These are phyloP conservation scores for Talaromyces sp. DNA, from an alignment of 2,329 filamentous ascomycete species.

Conservation along the genomic window DNA sequence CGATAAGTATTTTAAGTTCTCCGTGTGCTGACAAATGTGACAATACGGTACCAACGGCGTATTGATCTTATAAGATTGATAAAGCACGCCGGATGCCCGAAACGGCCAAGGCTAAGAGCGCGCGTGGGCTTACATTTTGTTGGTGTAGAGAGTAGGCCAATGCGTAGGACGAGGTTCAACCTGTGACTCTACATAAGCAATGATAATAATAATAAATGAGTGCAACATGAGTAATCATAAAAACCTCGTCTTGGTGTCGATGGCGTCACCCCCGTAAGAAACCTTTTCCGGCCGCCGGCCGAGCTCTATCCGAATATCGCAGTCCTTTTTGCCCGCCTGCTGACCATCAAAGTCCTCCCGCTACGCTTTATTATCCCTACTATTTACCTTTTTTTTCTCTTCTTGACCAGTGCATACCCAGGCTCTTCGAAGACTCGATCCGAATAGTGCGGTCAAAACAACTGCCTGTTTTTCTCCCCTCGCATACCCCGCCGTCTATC, in stretches of 20 bases:
- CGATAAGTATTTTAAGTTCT: neutral
- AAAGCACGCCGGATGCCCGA: neutral
- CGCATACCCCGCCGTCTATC: slow-evolving; percentile 50
- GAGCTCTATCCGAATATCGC: slow-evolving; percentile 1
- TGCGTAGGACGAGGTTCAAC: neutral
- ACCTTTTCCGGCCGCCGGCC: slow-evolving; percentile 12
- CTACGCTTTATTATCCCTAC: neutral
- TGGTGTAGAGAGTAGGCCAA: neutral
- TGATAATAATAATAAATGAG: neutral
- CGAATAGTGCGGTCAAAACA: neutral
- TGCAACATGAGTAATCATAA: neutral
- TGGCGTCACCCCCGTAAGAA: slow-evolving; percentile 15
- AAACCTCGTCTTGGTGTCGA: slow-evolving; percentile 4
- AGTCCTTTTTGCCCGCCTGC: neutral
- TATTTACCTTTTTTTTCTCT: neutral
- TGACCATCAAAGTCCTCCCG: neutral
- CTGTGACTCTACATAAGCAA: neutral
- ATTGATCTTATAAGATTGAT: slow-evolving; percentile 13
- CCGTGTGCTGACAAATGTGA: neutral
- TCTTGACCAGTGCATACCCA: neutral
- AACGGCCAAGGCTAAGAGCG: neutral
- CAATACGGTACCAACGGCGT: slow-evolving; percentile 1
- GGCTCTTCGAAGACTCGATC: neutral
- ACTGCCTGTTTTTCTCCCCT: slow-evolving; percentile 35
- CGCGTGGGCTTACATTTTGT: neutral